Base-by-base conservation (phyloP, 768 basidiomycete genomes). In the Tylopilus vinaceipallidus region DNA sequence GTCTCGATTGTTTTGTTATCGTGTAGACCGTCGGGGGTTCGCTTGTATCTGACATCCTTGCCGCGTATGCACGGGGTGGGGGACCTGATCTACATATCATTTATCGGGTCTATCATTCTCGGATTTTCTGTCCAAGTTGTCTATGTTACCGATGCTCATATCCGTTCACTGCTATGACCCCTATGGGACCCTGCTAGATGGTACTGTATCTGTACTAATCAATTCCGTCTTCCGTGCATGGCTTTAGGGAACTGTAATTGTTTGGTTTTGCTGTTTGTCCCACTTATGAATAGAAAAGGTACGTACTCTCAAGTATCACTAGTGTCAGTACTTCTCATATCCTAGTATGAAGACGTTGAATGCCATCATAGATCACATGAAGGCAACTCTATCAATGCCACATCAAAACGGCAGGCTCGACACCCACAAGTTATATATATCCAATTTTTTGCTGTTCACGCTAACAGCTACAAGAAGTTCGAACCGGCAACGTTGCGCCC, bases 1-100 rank as follows among this genome's bases (percentile, higher is more conserved):
- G 65, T 37, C 34, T 66, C 33, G 65, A 66, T 41, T 66, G 65
- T 41, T 67, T 69, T 39, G 60, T 60, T n/a, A 40, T 62, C 16
- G 53, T 66, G 20, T 64, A 55, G 39, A 22, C 5, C 23, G 12
- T 6, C 27, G 27, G n/a, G n/a, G n/a, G n/a, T n/a, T 3, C 29
- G n/a, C 38, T 39, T 16, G 8, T 3, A 2, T 27, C 6, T 12
- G 13, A 8, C 32, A 8, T 33, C 10, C 29, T 3, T 16, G 4
- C 22, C 7, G 36, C 37, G 43, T n/a, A 10, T 40, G 40, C 51
- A 13, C 20, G 16, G 19, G 16, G 24, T 23, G 44, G 24, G 14
- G 4, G 17, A 19, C 19, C 14, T 29, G 9, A 36, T 41, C 29
- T 6, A 11, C 16, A 23, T 27, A 8, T 13, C 13, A 9, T 17